Conservation (phyloP, 2,329 filamentous ascomycete species). For the Colletotrichum sojae region DNA sequence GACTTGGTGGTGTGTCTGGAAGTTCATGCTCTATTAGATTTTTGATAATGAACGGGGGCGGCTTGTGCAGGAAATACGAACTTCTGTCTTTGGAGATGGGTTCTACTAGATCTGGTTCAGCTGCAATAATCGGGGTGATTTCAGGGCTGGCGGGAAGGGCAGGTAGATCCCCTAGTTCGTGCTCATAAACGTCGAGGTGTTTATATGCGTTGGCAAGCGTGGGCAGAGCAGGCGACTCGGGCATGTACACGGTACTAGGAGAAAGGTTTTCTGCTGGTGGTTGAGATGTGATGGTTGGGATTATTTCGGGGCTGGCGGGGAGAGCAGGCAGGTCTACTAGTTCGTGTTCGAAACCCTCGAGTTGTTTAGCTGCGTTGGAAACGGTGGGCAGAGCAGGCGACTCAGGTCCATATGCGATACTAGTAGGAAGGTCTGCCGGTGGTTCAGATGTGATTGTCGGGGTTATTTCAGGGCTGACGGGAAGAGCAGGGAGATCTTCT, state of each 20-base stretch:
- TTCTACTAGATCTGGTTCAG: constrained; percentile 57
- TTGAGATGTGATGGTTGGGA: constrained; percentile 48
- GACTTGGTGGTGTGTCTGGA: constrained; percentile 44
- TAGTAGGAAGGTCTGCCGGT: not conserved
- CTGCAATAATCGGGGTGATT: constrained; percentile 41
- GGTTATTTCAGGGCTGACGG: constrained; percentile 4
- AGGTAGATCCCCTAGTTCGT: constrained; percentile 32
- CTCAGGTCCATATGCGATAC: not conserved
- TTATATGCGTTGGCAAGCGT: not conserved
- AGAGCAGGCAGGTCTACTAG: constrained; percentile 38
- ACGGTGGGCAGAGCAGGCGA: constrained; percentile 6
- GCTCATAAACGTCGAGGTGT: not conserved
- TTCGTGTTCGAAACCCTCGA: not conserved
- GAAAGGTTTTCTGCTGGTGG: constrained; percentile 56
- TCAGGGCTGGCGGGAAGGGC: constrained; percentile 38
- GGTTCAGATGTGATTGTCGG: not conserved
- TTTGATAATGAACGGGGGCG: constrained; percentile 52
- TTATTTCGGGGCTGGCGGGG: constrained; percentile 28
- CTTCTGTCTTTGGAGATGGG: constrained; percentile 59
- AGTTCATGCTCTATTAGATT: constrained; percentile 44
- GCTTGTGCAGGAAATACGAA: constrained; percentile 58
- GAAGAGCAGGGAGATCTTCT: constrained; percentile 14
- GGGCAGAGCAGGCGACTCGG: constrained; percentile 18
- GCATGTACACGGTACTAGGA: not conserved
- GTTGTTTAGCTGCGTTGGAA: not conserved